Evolutionary conservation across 2,329 filamentous ascomycete species (phyloP).

Genomic region (Talaromyces piceae): DNA sequence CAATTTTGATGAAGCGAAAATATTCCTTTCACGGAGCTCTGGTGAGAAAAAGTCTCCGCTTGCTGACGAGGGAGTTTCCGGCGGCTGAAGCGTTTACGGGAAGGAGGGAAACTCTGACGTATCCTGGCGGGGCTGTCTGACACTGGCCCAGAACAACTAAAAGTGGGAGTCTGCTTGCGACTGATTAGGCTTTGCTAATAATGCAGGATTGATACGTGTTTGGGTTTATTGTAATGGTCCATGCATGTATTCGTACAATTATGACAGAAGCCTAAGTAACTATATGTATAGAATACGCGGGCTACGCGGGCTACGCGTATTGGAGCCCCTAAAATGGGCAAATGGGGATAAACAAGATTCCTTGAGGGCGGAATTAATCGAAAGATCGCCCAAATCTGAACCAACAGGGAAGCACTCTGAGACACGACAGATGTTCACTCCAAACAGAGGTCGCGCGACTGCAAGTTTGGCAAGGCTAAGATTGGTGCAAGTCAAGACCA

Average conservation of each 20-base stretch:
- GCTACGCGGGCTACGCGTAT: not conserved
- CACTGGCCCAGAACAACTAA: not conserved
- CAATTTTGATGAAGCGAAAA: not conserved
- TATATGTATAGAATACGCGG: not conserved
- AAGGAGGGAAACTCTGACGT: slow-evolving; percentile 11
- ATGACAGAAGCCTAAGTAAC: not conserved
- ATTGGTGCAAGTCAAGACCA: not conserved
- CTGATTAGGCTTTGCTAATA: not conserved
- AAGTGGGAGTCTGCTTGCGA: too few relatives aligned
- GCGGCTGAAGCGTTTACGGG: not conserved
- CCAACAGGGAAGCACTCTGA: not conserved
- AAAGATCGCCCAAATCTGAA: not conserved
- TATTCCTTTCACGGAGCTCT: not conserved
- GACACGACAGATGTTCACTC: not conserved
- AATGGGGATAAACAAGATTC: not conserved
- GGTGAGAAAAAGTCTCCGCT: not conserved
- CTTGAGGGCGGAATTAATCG: too few relatives aligned
- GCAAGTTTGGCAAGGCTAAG: not conserved
- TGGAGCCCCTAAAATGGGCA: not conserved
- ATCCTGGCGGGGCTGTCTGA: slow-evolving; percentile 10
- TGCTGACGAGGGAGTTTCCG: not conserved
- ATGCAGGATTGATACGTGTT: not conserved
- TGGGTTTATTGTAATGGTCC: not conserved
- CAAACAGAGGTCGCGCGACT: not conserved
- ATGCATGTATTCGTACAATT: not conserved